Percentiles rank a stretch among this genome's conserved stretches.
Conservation (phyloP, 805 yeast genomes). For the Spathaspora passalidarum region DNA sequence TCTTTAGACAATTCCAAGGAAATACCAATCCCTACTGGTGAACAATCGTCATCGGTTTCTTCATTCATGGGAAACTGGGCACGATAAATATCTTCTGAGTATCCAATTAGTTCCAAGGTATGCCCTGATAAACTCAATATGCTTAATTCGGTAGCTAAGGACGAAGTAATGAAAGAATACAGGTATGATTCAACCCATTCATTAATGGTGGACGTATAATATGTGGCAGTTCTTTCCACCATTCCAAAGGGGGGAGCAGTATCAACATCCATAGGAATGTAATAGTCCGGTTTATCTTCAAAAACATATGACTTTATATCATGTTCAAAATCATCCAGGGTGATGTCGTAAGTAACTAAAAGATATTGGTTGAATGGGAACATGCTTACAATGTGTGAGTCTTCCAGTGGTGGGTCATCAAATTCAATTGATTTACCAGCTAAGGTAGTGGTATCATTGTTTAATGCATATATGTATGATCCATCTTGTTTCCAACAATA, state of each 20-base stretch:
- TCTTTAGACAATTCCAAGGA: conserved; percentile 46
- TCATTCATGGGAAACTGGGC: conserved; percentile 74
- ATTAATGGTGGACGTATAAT: conserved; percentile 40
- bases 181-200: conserved; percentile 35
- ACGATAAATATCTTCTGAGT: conserved; percentile 64
- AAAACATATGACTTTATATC: conserved; percentile 23
- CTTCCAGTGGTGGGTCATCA: conserved; percentile 5
- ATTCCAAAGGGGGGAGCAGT: conserved; percentile 54
- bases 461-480: background rate
- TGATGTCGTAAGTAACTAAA: conserved; percentile 10
- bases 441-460: background rate
- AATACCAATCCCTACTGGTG: conserved; percentile 66
- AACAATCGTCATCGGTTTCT: conserved; percentile 61
- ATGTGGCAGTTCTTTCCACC: conserved; percentile 43
- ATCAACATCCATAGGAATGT: conserved; percentile 25
- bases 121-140: conserved; percentile 8
- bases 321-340: conserved; percentile 25
- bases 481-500: conserved; percentile 4
- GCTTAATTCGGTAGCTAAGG: conserved; percentile 59
- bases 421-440: conserved; percentile 4
- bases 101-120: conserved; percentile 28
- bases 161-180: conserved; percentile 49
- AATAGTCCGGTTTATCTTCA: conserved; percentile 6
- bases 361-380: conserved; percentile 9
- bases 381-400: conserved; percentile 4